Evolutionary conservation across 2,329 filamentous ascomycete genomes (phyloP), one percentile per base, ranked within the genome.

Genomic region (Colletotrichum sojae): DNA sequence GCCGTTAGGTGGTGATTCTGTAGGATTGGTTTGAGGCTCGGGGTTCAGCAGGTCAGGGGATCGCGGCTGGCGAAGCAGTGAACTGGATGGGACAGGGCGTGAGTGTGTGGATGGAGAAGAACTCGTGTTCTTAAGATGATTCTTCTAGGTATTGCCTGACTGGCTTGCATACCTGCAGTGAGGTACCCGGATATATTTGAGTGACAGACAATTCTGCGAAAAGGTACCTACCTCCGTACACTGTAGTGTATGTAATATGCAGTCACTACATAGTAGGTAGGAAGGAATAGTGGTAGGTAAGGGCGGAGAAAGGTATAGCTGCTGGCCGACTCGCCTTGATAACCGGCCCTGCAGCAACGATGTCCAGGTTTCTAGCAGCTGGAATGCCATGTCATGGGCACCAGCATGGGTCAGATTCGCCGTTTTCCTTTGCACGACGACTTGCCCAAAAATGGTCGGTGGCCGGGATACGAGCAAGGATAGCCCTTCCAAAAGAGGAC

Each of bases 51-150:
- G 54, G 40, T 40, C 56, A 60, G 55, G 43, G 49, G 31, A 31
- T 58, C 53, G 49, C 51, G 52, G 56, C 63, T 65, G 61, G 65
- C 39, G 60, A 60, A 65, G 66, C 55, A 66, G 48, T n/a, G 27
- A 36, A 45, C 45, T 39, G 27, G 27, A 51, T n/a, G 45, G 52
- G 52, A 39, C 52, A 40, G 22, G 20, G 15, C 18, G 13, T 40
- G 65, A 46, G 39, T 27, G 40, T 46, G 16, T 39, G 20, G 46
- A 39, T 48, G 48, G 40, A n/a, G 54, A 40, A 45, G n/a, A 66
- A 25, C 67, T 69, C 67, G 67, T 69, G 67, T 69, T 69, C 67
- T 61, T 69, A 67, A 66, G 62, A 60, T 60, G 54, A 69, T 66
- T 67, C 22, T 15, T 36, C 31, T 10, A n/a, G n/a, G n/a, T n/a